A percentile compares a stretch with the other conserved stretches of the same genome.
These are phyloP conservation scores for Hymenoscyphus albidus DNA, from an alignment of 2,329 filamentous ascomycete genomes.

Conservation along the genomic window DNA sequence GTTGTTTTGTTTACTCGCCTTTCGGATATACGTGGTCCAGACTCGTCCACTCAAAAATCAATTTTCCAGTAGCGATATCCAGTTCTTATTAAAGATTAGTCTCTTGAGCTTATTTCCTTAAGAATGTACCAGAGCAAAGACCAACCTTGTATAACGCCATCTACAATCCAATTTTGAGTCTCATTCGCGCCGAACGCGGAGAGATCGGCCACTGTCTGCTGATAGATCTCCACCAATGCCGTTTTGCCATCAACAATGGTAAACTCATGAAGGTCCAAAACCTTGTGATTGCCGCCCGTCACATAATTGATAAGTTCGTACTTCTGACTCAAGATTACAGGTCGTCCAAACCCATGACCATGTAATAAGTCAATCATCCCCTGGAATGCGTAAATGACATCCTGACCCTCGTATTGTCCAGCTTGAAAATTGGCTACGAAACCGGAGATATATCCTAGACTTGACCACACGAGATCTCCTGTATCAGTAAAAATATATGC, in stretches of 20 bases:
- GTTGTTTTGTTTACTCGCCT: not conserved
- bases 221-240: slow-evolving; percentile 30
- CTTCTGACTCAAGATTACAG: slow-evolving; percentile 28
- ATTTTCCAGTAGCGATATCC: slow-evolving; percentile 43
- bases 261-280: slow-evolving; percentile 32
- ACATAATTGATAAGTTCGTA: slow-evolving; percentile 33
- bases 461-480: slow-evolving; percentile 54
- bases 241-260: slow-evolving; percentile 31
- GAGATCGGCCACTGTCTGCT: slow-evolving; percentile 21
- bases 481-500: slow-evolving; percentile 53
- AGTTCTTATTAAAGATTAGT: slow-evolving; percentile 23
- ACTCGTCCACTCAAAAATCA: slow-evolving; percentile 48
- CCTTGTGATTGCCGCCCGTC: slow-evolving; percentile 17
- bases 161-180: slow-evolving; percentile 29
- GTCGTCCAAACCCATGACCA: slow-evolving; percentile 27
- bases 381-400: slow-evolving; percentile 51
- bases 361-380: slow-evolving; percentile 33
- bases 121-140: not conserved
- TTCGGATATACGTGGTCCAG: slow-evolving; percentile 34
- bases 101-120: not conserved
- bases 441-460: slow-evolving; percentile 48
- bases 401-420: slow-evolving; percentile 46
- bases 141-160: slow-evolving; percentile 9
- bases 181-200: slow-evolving; percentile 15
- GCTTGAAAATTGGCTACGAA: slow-evolving; percentile 50